A percentile compares a stretch with the other conserved stretches of the same genome.
Evolutionary conservation across 345 rosid genomes (phyloP).

Genomic region (Eucalyptus curtisii): DNA sequence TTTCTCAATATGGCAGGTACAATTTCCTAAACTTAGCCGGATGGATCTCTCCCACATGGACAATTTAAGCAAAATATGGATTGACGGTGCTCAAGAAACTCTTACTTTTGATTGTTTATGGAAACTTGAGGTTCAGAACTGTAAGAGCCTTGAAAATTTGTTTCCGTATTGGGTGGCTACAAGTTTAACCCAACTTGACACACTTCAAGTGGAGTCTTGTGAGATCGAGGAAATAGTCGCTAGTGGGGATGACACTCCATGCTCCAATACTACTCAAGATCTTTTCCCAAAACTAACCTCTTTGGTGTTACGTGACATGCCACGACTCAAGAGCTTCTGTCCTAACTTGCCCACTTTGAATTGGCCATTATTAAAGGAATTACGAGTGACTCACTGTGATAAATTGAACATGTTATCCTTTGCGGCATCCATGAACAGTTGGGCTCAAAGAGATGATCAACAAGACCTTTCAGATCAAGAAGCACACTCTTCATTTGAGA

Average conservation of each 20-base stretch:
- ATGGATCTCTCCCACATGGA: not conserved
- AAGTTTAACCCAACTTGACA: not conserved
- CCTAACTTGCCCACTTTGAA: not conserved
- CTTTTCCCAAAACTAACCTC: not conserved
- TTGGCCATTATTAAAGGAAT: not conserved
- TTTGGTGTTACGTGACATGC: not conserved
- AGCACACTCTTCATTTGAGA: too few species aligned
- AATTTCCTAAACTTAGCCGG: rapidly evolving
- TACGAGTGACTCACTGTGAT: not conserved
- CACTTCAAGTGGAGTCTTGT: not conserved
- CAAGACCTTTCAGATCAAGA: too few species aligned
- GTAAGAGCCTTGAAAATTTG: not conserved
- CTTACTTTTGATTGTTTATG: not conserved
- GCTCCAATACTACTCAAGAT: not conserved
- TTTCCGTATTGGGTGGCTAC: not conserved
- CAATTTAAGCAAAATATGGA: not conserved
- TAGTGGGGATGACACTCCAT: not conserved
- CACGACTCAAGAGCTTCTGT: not conserved
- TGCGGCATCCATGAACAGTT: not conserved
- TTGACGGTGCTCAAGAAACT: not conserved
- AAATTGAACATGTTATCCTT: not conserved
- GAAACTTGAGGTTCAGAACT: rapidly evolving
- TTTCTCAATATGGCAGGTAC: not conserved
- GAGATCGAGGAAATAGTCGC: not conserved
- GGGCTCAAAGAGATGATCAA: too few species aligned